Evolutionary conservation across 164 flowering plant genomes (phyloP).

Genomic region (Liriodendron chinense): DNA sequence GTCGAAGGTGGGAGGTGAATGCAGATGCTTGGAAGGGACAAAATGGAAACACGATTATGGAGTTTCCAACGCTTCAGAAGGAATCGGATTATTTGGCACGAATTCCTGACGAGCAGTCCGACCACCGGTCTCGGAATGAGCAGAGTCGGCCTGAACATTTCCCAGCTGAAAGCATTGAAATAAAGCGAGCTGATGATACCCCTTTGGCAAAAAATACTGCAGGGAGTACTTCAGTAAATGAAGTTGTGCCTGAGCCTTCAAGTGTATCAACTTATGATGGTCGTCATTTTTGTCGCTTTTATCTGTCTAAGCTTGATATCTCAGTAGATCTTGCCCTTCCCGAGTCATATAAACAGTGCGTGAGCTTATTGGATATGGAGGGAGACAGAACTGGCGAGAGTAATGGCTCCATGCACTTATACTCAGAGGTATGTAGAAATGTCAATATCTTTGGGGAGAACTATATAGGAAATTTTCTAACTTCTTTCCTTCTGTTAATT

Average conservation of each 20-base stretch:
- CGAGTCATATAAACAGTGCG: conserved; percentile 53
- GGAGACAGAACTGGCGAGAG: conserved; percentile 22
- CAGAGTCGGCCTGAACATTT: conserved; percentile 20
- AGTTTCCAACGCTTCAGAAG: conserved; percentile 38
- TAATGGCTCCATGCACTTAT: conserved; percentile 23
- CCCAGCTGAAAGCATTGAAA: conserved; percentile 42
- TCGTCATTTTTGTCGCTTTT: conserved; percentile 26
- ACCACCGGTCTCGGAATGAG: conserved; percentile 34
- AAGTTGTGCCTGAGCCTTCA: conserved; percentile 29
- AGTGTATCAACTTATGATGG: conserved; percentile 21
- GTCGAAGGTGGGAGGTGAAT: conserved; percentile 55
- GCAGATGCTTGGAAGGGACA: conserved; percentile 69
- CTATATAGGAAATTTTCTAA: background rate
- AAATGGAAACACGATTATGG: conserved; percentile 40
- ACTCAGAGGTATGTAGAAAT: conserved; percentile 36
- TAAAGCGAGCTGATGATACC: conserved; percentile 23
- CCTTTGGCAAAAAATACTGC: conserved; percentile 20
- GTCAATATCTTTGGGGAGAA: background rate
- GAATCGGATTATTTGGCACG: conserved; percentile 33
- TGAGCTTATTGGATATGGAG: conserved; percentile 30
- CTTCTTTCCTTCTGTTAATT: background rate
- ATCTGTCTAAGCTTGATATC: conserved; percentile 80
- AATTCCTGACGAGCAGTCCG: conserved; percentile 37
- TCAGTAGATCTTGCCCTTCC: conserved; percentile 60
- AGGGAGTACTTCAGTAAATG: conserved; percentile 19